Percentiles rank a stretch among this genome's conserved stretches.
phyloP scores from a whole-genome alignment of 345 rosid genomes.

The Gossypium anomalum region DNA sequence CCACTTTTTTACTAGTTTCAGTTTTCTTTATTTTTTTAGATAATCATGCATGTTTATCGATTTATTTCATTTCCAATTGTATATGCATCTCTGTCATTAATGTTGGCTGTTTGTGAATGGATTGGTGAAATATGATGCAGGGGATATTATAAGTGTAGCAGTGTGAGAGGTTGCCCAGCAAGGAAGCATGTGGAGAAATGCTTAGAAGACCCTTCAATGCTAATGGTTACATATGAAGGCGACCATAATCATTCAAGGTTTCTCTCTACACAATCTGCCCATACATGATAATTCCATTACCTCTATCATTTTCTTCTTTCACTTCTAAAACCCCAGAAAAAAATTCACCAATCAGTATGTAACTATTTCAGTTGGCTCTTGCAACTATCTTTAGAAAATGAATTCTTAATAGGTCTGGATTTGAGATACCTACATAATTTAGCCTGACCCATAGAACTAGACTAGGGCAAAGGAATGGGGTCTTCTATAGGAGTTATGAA shows the following conservation, averaged over 20 bases:
- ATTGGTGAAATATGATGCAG: slow-evolving; percentile 28
- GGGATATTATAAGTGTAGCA: slow-evolving; percentile 86
- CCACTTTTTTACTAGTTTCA: neutral
- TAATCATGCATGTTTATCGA: neutral
- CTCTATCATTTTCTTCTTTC: too few relatives aligned
- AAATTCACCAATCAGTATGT: too few relatives aligned
- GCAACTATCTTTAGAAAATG: too few relatives aligned
- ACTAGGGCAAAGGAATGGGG: neutral
- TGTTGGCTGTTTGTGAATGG: neutral
- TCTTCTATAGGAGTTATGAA: neutral
- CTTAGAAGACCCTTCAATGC: slow-evolving; percentile 65
- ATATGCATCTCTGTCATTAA: neutral
- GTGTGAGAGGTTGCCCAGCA: slow-evolving; percentile 79
- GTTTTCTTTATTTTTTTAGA: neutral
- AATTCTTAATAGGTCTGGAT: too few relatives aligned
- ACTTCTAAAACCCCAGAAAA: too few relatives aligned
- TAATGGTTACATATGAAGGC: slow-evolving; percentile 70
- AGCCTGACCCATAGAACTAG: too few relatives aligned
- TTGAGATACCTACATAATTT: too few relatives aligned
- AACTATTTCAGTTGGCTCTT: too few relatives aligned
- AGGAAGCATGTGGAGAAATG: slow-evolving; percentile 85
- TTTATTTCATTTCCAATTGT: neutral
- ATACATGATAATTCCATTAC: slow-evolving; percentile 28
- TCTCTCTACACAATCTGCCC: slow-evolving; percentile 49
- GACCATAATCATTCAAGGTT: slow-evolving; percentile 70